Evolutionary conservation across 352 stramenopile genomes (phyloP).

Genomic region (Phytophthora ramorum): DNA sequence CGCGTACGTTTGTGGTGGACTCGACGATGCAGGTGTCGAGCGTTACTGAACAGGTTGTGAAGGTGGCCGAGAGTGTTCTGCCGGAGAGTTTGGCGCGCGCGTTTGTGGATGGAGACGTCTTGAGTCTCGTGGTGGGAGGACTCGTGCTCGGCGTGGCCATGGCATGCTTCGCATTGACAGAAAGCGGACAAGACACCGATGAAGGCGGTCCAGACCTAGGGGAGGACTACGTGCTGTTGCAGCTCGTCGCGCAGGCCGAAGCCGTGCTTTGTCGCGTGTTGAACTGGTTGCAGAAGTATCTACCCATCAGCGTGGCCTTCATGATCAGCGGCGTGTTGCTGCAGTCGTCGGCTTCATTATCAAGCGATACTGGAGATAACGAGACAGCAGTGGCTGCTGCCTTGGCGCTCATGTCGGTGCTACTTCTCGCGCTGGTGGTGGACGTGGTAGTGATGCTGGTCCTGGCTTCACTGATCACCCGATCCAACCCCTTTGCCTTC

Average conservation of each 20-base stretch:
- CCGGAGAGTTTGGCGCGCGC: conserved; percentile 34
- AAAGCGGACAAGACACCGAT: conserved; percentile 1
- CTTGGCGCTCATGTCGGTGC: conserved; percentile 50
- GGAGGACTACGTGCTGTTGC: conserved; percentile 46
- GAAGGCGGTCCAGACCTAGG: conserved; percentile 7
- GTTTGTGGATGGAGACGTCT: conserved; percentile 42
- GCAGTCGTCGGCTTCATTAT: conserved; percentile 19
- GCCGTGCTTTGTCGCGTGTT: conserved; percentile 49
- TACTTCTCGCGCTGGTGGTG: conserved; percentile 57
- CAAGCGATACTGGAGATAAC: conserved; percentile 5
- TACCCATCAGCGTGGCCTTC: conserved; percentile 52
- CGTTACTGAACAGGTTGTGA: conserved; percentile 39
- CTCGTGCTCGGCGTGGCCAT: conserved; percentile 42
- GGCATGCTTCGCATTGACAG: conserved; percentile 19
- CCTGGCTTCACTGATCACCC: conserved; percentile 45
- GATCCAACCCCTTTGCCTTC: conserved; percentile 57
- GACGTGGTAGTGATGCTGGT: conserved; percentile 48
- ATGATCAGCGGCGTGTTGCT: conserved; percentile 56
- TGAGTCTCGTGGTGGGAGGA: conserved; percentile 46
- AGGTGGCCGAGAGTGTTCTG: conserved; percentile 41
- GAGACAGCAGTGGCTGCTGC: conserved; percentile 27
- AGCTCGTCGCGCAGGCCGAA: conserved; percentile 55
- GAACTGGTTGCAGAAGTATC: conserved; percentile 41
- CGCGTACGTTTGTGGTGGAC: conserved; percentile 31
- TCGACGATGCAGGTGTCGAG: conserved; percentile 20